Base-by-base conservation (phyloP, 768 basidiomycete genomes). In the Nidula microcarpa region DNA sequence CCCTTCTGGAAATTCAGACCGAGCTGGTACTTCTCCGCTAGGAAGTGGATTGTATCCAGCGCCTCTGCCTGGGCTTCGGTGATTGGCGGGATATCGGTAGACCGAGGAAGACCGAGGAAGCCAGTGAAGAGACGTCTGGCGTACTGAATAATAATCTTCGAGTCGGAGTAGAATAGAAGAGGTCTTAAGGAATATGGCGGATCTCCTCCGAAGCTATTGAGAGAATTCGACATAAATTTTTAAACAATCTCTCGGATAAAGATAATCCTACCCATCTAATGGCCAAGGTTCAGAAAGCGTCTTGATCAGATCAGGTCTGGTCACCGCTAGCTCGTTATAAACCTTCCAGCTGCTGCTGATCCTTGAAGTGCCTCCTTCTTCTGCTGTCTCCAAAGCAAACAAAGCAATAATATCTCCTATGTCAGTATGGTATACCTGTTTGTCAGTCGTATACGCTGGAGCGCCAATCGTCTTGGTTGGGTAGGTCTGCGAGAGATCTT, bases 31-130 rank as follows among this genome's bases (percentile, higher is more conserved):
- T 74, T 74, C 55, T 76, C 73, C 1, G 73, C 75, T 8, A 73
- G 55, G 59, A 74, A 78, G 53, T 77, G 76, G 32, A 78, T 57
- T 1, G 71, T 69, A 53, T 78, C 76, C 13, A 78, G 61, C 4
- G 76, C 76, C 55, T 78, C 76, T 4, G 76, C 76, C 52, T 78
- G 76, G n/a, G 72, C 75, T 57, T 78, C 76, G 2, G 73, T 70
- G 56, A 78, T 76, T 1, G 75, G 74, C 14, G 76, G 76, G 50
- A 78, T 77, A 54, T 71, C 47, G 11, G 69, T 53, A 37, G 59
- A 67, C 16, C 76, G 71, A 14, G 60, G 60, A 53, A 72, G 74
- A 9, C 54, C 49, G 6, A 65, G 61, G 53, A 69, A 78, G 5
- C 76, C 76, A 0, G 75, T 77, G 46, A 75, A 77, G 50, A 70